phyloP scores from a whole-genome alignment of 1,284 basidiomycete species.

The Cystobasidium slooffiae region DNA sequence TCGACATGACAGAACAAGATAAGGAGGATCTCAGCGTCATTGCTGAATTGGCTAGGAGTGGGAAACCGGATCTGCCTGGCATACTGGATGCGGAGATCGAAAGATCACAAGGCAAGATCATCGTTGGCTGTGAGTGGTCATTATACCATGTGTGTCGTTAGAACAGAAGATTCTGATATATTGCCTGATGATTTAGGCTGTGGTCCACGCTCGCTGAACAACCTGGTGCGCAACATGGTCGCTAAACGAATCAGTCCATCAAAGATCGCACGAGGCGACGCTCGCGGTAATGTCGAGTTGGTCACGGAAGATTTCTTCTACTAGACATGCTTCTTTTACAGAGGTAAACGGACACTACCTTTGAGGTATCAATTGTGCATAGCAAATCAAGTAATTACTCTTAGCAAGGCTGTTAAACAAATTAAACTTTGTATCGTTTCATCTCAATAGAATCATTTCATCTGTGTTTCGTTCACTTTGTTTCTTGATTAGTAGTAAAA shows the following conservation, averaged over 20 bases:
- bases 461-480: no score
- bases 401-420: neutral
- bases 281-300: constrained; percentile 47
- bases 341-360: neutral
- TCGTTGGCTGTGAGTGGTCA: constrained; percentile 50
- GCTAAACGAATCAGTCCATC: constrained; percentile 49
- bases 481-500: no score
- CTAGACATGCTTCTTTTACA: constrained; percentile 9
- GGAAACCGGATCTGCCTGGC: constrained; percentile 66
- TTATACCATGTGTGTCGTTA: constrained; percentile 56
- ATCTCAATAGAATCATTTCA: no score
- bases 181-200: constrained; percentile 42
- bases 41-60: constrained; percentile 71
- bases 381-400: neutral
- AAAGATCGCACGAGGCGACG: constrained; percentile 47
- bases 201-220: constrained; percentile 51
- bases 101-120: constrained; percentile 48
- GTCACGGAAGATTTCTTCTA: constrained; percentile 43
- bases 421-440: no score
- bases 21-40: constrained; percentile 69
- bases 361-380: neutral
- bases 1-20: constrained; percentile 70
- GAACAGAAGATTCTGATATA: constrained; percentile 62
- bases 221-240: constrained; percentile 51
- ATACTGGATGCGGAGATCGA: constrained; percentile 51